A percentile compares a stretch with the other conserved stretches of the same genome.
Evolutionary conservation across 2,329 filamentous ascomycete genomes (phyloP).

Genomic region (Diaporthe nobilis): DNA sequence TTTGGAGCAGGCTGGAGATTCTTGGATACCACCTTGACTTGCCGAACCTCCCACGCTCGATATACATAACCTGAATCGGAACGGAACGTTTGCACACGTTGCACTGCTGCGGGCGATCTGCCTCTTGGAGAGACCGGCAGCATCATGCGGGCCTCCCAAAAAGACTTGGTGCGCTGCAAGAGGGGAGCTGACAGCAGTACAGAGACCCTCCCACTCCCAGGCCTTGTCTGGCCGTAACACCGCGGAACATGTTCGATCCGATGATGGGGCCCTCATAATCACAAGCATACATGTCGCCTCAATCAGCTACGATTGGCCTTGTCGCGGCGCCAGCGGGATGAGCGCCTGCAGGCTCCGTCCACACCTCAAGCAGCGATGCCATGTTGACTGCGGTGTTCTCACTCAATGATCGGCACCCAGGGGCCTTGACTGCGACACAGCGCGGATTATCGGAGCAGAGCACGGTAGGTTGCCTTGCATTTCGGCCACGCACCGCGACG

Average conservation of each 20-base stretch:
- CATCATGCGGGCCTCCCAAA: constrained; percentile 31
- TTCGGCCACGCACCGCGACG: constrained; percentile 18
- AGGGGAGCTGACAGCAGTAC: constrained; percentile 20
- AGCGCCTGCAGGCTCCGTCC: constrained; percentile 13
- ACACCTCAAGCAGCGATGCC: constrained; percentile 13
- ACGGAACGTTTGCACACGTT: constrained; percentile 13
- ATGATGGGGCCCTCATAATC: background rate
- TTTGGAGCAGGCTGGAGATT: background rate
- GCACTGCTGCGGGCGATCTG: constrained; percentile 10
- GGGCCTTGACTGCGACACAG: constrained; percentile 3
- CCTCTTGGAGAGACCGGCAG: constrained; percentile 5
- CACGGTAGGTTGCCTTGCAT: constrained; percentile 13
- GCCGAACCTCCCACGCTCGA: background rate
- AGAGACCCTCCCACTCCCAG: background rate
- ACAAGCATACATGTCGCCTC: constrained; percentile 1
- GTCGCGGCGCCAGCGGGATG: constrained; percentile 23
- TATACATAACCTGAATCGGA: constrained; percentile 17
- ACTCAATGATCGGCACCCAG: constrained; percentile 12
- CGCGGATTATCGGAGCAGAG: background rate
- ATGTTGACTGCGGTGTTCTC: background rate
- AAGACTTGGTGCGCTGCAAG: constrained; percentile 27
- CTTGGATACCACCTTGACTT: background rate
- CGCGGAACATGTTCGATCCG: constrained; percentile 16
- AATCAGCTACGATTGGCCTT: background rate
- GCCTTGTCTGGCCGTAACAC: background rate